Evolutionary conservation across 768 basidiomycete genomes (phyloP).

Genomic region (Lentinula sp.): DNA sequence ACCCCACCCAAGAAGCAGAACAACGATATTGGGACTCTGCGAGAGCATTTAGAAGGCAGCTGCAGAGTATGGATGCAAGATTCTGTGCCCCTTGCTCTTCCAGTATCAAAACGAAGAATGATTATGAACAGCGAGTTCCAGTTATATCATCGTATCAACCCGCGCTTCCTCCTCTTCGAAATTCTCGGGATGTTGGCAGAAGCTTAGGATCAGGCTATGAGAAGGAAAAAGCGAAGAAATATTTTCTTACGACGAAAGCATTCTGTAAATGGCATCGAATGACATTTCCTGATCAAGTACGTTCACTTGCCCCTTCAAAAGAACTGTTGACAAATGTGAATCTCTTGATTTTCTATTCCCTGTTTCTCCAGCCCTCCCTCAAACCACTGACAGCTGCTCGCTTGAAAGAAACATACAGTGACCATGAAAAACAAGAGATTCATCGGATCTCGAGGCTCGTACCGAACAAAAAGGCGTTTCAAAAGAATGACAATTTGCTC

Average conservation of each 20-base stretch:
- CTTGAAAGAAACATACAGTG: background rate
- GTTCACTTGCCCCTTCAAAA: background rate
- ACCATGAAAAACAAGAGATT: background rate
- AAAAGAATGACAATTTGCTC: background rate
- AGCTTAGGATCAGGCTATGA: too few species aligned
- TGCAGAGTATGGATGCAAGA: background rate
- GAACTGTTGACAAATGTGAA: background rate
- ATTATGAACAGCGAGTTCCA: constrained; percentile 1
- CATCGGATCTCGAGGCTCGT: background rate
- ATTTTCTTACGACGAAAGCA: background rate
- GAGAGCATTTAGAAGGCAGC: background rate
- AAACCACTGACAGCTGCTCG: background rate
- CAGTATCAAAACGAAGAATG: background rate
- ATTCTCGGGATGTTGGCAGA: background rate
- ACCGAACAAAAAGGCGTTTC: background rate
- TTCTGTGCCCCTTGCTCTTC: background rate
- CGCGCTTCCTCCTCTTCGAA: constrained; percentile 1
- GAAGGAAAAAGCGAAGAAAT: background rate
- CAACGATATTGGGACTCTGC: constrained; percentile 1
- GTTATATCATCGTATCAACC: constrained; percentile 1
- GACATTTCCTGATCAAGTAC: background rate
- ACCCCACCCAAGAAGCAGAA: background rate
- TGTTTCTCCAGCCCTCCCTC: background rate
- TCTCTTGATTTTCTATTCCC: background rate
- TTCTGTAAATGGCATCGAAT: constrained; percentile 1